A percentile compares a stretch with the other conserved stretches of the same genome.
phyloP scores from a whole-genome alignment of 768 basidiomycete genomes.

The Glaciozyma martinii region DNA sequence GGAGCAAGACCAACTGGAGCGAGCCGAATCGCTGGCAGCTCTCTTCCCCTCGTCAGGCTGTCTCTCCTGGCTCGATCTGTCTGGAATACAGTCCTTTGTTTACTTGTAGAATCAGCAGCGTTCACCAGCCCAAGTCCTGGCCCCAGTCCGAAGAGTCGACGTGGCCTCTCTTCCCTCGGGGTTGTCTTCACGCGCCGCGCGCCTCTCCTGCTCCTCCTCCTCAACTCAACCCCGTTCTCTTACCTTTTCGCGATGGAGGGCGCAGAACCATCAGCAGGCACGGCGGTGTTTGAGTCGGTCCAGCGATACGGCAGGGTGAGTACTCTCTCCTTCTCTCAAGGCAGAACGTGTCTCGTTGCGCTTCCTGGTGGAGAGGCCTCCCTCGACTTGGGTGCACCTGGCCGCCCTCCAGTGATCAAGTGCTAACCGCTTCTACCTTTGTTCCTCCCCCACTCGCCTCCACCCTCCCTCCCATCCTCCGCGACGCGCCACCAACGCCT shows the following conservation, averaged over 20 bases:
- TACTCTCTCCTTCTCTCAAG: background rate
- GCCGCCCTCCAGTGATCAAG: too few relatives aligned
- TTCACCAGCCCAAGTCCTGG: too few relatives aligned
- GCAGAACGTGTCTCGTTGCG: background rate
- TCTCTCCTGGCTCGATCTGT: too few relatives aligned
- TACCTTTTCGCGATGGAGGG: conserved; percentile 6
- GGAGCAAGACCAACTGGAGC: too few relatives aligned
- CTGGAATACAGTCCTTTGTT: too few relatives aligned
- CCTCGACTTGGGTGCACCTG: background rate
- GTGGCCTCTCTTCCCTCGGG: too few relatives aligned
- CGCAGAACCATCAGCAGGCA: conserved; percentile 6
- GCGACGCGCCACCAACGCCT: background rate
- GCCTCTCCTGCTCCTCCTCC: background rate
- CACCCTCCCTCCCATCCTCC: background rate
- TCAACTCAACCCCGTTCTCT: too few relatives aligned
- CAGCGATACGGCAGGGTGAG: conserved; percentile 20
- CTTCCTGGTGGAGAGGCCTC: background rate
- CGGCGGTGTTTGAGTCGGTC: conserved; percentile 14
- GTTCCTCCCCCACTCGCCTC: background rate
- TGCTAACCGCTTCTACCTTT: background rate
- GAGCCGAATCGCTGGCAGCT: too few relatives aligned
- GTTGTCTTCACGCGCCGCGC: background rate
- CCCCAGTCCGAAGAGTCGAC: too few relatives aligned
- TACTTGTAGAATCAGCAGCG: too few relatives aligned
- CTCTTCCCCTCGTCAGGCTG: too few relatives aligned